Percentiles rank a stretch among this genome's conserved stretches.
Conservation (phyloP, 805 yeast genomes). For the Schizosaccharomyces osmophilus region DNA sequence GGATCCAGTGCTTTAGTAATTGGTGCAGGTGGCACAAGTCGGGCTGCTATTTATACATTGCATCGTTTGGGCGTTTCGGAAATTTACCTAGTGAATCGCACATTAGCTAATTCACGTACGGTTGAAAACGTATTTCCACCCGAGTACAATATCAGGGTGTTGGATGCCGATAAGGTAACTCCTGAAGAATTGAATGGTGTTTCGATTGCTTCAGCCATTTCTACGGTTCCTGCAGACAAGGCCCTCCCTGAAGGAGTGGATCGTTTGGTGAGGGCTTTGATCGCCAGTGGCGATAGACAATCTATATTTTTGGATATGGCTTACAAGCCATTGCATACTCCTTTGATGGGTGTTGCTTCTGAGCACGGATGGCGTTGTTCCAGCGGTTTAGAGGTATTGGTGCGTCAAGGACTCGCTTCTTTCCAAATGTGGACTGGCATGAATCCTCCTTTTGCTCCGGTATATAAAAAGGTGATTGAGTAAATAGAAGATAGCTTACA, state of each 20-base stretch:
- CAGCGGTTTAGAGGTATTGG: conserved; percentile 78
- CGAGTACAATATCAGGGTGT: conserved; percentile 2
- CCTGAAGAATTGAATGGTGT: neutral
- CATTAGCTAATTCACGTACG: conserved; percentile 34
- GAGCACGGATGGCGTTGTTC: conserved; percentile 45
- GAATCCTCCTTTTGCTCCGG: conserved; percentile 11
- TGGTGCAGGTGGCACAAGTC: conserved; percentile 95
- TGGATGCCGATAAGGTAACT: conserved; percentile 2
- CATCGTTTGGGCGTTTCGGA: conserved; percentile 49
- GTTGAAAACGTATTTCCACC: conserved; percentile 38
- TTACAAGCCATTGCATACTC: conserved; percentile 71
- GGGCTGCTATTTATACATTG: conserved; percentile 82
- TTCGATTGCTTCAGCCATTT: neutral
- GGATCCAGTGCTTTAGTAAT: conserved; percentile 86
- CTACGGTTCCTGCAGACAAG: neutral
- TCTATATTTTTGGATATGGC: conserved; percentile 59
- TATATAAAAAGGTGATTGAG: neutral
- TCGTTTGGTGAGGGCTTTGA: neutral
- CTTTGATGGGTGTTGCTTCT: conserved; percentile 59
- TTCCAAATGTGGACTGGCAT: conserved; percentile 41
- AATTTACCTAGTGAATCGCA: conserved; percentile 64
- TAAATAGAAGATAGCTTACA: neutral
- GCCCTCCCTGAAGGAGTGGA: neutral
- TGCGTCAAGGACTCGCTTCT: conserved; percentile 80
- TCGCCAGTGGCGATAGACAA: neutral